Evolutionary conservation across 129 eudicot genomes (phyloP).

Genomic region (Chrysanthemum seticuspe): DNA sequence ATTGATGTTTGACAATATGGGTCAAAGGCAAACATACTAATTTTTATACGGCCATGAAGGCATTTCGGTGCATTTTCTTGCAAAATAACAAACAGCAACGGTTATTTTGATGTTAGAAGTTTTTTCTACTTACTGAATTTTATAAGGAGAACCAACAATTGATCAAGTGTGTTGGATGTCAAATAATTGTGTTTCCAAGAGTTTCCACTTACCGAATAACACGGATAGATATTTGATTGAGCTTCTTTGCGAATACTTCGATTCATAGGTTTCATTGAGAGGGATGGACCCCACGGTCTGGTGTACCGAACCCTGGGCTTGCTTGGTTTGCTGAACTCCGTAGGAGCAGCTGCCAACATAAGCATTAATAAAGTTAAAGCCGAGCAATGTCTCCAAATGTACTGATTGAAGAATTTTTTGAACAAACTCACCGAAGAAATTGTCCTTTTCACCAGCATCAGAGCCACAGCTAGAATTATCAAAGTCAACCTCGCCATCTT

Average conservation of each 20-base stretch:
- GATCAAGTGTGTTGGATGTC: neutral
- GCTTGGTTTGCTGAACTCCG: constrained; percentile 70
- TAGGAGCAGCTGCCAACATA: constrained; percentile 47
- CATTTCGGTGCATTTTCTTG: neutral
- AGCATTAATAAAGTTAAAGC: neutral
- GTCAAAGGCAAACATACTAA: constrained; percentile 18
- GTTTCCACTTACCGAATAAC: constrained; percentile 52
- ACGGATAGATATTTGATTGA: constrained; percentile 38
- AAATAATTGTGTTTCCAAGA: neutral
- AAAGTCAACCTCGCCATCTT: constrained; percentile 69
- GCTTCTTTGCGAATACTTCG: constrained; percentile 48
- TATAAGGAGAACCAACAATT: neutral
- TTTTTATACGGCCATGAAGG: neutral
- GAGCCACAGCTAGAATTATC: constrained; percentile 78
- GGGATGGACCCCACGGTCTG: constrained; percentile 62
- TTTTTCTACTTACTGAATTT: neutral
- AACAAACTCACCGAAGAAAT: constrained; percentile 57
- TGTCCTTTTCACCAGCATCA: constrained; percentile 43
- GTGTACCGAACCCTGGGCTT: constrained; percentile 76
- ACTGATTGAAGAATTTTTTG: neutral
- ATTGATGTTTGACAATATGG: constrained; percentile 4
- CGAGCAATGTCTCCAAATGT: neutral
- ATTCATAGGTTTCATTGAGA: constrained; percentile 47
- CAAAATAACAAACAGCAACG: neutral
- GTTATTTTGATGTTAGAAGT: constrained; percentile 1